Evolutionary conservation across 2,329 filamentous ascomycete genomes (phyloP).

Genomic region (Tolypocladium pustulatum): DNA sequence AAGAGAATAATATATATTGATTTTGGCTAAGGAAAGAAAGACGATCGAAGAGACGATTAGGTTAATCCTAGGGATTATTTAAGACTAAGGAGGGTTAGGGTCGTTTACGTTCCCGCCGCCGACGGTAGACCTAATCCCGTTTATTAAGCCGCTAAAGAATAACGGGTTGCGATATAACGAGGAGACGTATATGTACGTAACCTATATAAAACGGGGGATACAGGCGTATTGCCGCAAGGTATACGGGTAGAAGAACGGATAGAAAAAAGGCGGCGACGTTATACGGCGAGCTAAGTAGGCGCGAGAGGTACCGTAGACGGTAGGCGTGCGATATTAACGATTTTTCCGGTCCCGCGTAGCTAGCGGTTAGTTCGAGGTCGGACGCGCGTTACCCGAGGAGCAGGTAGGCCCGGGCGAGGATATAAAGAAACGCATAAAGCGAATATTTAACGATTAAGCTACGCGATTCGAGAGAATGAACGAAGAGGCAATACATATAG

Average conservation of each 20-base stretch:
- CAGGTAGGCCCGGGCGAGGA: not conserved
- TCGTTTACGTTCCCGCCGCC: not conserved
- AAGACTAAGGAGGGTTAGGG: too few relatives aligned
- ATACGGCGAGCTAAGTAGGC: not conserved
- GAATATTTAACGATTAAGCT: not conserved
- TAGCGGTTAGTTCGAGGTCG: not conserved
- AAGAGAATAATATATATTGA: too few relatives aligned
- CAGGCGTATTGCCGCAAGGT: not conserved
- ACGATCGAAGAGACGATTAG: too few relatives aligned
- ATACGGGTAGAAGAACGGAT: not conserved
- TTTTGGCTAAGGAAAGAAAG: too few relatives aligned
- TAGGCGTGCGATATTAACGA: not conserved
- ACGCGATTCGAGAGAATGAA: not conserved
- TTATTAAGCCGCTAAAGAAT: not conserved
- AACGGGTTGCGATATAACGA: not conserved
- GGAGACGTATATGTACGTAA: not conserved
- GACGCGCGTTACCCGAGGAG: not conserved
- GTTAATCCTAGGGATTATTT: too few relatives aligned
- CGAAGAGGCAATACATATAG: not conserved
- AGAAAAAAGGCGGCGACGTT: not conserved
- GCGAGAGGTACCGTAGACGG: not conserved
- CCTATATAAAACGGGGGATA: not conserved
- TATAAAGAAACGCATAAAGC: too few relatives aligned
- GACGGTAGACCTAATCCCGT: not conserved
- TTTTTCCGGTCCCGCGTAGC: too few relatives aligned